Evolutionary conservation across 768 basidiomycete genomes (phyloP).

Genomic region (Dictyophora rubrovolvata): DNA sequence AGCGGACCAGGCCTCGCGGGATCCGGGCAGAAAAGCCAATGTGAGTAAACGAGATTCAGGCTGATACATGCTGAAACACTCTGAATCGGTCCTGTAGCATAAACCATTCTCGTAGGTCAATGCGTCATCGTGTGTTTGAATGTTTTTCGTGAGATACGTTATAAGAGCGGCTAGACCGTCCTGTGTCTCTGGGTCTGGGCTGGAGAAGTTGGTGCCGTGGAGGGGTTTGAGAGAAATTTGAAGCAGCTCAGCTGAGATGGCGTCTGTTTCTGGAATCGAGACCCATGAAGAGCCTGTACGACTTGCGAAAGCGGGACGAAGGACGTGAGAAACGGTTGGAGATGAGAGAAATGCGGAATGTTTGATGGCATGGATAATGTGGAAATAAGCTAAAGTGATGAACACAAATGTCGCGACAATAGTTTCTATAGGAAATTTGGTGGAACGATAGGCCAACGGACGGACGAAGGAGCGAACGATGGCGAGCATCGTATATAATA

Average conservation of each 20-base stretch:
- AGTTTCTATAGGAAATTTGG: conserved; percentile 75
- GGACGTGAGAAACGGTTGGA: conserved; percentile 24
- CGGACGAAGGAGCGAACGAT: conserved; percentile 7
- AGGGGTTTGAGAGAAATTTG: conserved; percentile 1
- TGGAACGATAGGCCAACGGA: conserved; percentile 2
- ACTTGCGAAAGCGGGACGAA: conserved; percentile 48
- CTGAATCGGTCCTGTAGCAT: conserved; percentile 34
- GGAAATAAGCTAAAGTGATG: conserved; percentile 91
- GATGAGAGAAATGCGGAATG: conserved; percentile 66
- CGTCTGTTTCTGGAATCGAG: conserved; percentile 39
- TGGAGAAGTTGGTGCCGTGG: neutral
- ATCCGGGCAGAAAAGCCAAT: conserved; percentile 39
- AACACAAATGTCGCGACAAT: conserved; percentile 85
- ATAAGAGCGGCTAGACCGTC: conserved; percentile 42
- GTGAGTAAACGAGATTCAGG: conserved; percentile 36
- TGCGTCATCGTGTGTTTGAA: conserved; percentile 30
- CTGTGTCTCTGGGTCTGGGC: neutral
- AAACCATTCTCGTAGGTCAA: conserved; percentile 35
- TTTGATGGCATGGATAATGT: conserved; percentile 82
- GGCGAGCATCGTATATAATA: neutral
- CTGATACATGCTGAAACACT: conserved; percentile 32
- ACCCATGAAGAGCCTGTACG: conserved; percentile 46
- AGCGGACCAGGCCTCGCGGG: conserved; percentile 40
- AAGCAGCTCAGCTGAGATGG: conserved; percentile 36
- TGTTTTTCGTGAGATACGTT: conserved; percentile 32